Evolutionary conservation across 208 protist genomes (phyloP).

Genomic region (Trypanosoma rangeli): DNA sequence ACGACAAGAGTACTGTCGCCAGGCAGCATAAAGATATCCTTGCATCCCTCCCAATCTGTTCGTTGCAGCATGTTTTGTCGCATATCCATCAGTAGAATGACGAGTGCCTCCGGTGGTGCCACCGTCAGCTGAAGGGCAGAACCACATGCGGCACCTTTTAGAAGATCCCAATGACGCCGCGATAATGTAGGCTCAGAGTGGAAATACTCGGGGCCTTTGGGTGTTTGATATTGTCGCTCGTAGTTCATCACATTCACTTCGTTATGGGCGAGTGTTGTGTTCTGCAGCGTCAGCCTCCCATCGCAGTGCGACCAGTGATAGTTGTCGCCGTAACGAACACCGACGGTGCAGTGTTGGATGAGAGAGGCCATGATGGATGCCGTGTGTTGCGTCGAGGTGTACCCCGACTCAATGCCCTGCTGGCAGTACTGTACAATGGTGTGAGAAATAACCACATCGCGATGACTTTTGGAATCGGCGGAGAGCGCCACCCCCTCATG

Average conservation of each 20-base stretch:
- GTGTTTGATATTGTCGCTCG: conserved; percentile 5
- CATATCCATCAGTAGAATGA: neutral
- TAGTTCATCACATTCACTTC: conserved; percentile 34
- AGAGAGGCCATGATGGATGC: conserved; percentile 12
- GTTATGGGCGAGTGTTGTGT: conserved; percentile 17
- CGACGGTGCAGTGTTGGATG: conserved; percentile 23
- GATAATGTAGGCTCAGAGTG: neutral
- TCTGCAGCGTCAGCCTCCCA: conserved; percentile 10
- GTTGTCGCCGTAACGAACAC: conserved; percentile 37
- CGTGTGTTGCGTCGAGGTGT: conserved; percentile 14
- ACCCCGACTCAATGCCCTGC: conserved; percentile 37
- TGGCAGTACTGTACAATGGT: conserved; percentile 26
- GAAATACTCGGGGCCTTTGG: conserved; percentile 5
- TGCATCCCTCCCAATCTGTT: neutral
- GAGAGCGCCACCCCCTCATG: conserved; percentile 36
- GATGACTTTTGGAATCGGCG: conserved; percentile 5
- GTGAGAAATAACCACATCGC: conserved; percentile 20
- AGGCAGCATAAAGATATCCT: conserved; percentile 6
- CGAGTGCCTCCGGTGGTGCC: neutral
- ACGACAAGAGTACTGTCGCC: neutral
- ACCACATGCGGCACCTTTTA: neutral
- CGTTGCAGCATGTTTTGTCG: neutral
- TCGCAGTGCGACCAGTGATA: conserved; percentile 24
- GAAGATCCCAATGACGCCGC: conserved; percentile 3
- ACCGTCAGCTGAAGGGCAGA: neutral